Base-by-base conservation (phyloP, 345 rosid genomes). In the Aegle marmelos region DNA sequence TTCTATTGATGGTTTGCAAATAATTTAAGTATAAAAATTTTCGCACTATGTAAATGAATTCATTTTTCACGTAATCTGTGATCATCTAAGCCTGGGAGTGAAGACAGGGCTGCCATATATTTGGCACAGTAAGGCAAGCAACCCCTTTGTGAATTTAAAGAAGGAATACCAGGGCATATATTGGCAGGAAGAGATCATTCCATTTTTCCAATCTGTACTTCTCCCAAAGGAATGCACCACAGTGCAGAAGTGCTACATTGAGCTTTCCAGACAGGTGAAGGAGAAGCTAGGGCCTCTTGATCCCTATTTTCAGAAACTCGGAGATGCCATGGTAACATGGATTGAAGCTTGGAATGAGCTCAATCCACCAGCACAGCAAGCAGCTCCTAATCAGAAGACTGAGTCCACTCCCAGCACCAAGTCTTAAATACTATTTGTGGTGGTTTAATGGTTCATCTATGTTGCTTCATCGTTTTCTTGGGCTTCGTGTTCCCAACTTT, bases 141-240 rank as follows among this genome's bases (percentile, higher is more conserved):
- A 82, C 61, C 85, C 88, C 5, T 85, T 85, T 65, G 80, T 82
- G 58, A 85, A 82, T 67, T 77, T 85, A 72, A 66, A 83, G 68
- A 84, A 84, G 75, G 87, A 79, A 58, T 80, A 85, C 79, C 82
- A 70, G 61, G 85, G 83, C 28, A 82, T 85, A n/a, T 85, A 66
- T 76, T 85, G 85, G 83, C 85, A 82, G 68, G 87, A 85, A 74
- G 80, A 85, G 63, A 77, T 80, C 76, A 82, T 85, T 57, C 87
- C 85, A 3, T 85, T 82, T 75, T 85, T 85, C 56, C 83, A 78
- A 45, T 79, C 82, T 60, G 80, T 73, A 25, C 75, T 74, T 31
- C 83, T 80, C 58, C 73, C 87, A 19, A 80, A 80, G 50, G 87
- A 82, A 50, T 77, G 85, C 76, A 85, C 83, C 7, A 82, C 83